Evolutionary conservation across 331 rosid genomes (phyloP).

Genomic region (Rhamnella rubrinervis): DNA sequence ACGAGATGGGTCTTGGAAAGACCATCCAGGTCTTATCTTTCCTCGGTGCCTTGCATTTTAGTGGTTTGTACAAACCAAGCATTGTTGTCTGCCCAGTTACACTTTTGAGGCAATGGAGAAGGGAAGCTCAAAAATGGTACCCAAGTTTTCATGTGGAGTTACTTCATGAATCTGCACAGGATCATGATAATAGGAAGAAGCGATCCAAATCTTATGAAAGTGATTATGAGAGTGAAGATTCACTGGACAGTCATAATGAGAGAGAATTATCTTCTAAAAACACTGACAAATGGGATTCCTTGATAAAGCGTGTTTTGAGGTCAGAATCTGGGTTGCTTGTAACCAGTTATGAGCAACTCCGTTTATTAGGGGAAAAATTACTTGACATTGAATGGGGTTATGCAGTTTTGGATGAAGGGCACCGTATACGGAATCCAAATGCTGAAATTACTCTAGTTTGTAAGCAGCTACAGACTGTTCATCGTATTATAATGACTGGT

Average conservation of each 20-base stretch:
- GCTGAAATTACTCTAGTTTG: constrained; percentile 89
- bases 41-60: constrained; percentile 90
- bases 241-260: constrained; percentile 53
- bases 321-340: constrained; percentile 86
- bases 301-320: constrained; percentile 63
- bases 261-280: constrained; percentile 40
- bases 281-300: constrained; percentile 72
- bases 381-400: constrained; percentile 94
- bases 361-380: constrained; percentile 73
- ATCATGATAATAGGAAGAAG: constrained; percentile 50
- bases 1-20: constrained; percentile 99
- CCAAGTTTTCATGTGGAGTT: constrained; percentile 76
- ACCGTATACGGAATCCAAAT: constrained; percentile 89
- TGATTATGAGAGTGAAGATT: constrained; percentile 62
- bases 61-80: constrained; percentile 88
- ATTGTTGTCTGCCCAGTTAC: constrained; percentile 93
- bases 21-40: constrained; percentile 90
- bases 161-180: constrained; percentile 90
- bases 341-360: constrained; percentile 94
- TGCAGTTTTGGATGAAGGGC: constrained; percentile 96
- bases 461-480: constrained; percentile 93
- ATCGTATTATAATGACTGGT: constrained; percentile 93
- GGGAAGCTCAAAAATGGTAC: constrained; percentile 93
- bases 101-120: constrained; percentile 89
- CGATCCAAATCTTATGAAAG: constrained; percentile 59